A percentile compares a stretch with the other conserved stretches of the same genome.
These are phyloP conservation scores for Aspergillus diversus DNA, from an alignment of 495 filamentous ascomycete genomes.

Conservation along the genomic window DNA sequence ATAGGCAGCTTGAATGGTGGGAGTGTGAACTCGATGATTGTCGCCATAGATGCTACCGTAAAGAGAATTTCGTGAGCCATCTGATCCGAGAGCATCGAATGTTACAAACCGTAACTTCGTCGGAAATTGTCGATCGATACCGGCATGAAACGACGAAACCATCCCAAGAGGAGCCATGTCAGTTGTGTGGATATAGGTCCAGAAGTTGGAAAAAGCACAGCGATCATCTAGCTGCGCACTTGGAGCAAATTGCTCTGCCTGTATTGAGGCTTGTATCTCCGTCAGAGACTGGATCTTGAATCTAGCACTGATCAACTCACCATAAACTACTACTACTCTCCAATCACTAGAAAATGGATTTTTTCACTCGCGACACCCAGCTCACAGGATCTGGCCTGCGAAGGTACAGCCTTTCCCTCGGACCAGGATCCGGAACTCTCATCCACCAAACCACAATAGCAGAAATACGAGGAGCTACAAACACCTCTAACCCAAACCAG, in stretches of 20 bases:
- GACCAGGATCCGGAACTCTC: neutral
- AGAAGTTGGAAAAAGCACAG: slow-evolving; percentile 92
- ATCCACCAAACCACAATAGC: neutral
- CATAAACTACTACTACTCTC: too few species aligned
- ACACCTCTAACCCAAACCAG: neutral
- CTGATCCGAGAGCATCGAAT: slow-evolving; percentile 92
- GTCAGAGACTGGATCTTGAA: too few species aligned
- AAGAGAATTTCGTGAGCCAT: slow-evolving; percentile 97
- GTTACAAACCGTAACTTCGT: slow-evolving; percentile 71
- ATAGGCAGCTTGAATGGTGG: slow-evolving; percentile 94
- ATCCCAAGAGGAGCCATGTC: slow-evolving; percentile 79
- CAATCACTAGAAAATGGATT: too few species aligned
- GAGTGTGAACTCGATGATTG: slow-evolving; percentile 81
- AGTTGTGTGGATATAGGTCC: slow-evolving; percentile 85
- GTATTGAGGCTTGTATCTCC: slow-evolving; percentile 68
- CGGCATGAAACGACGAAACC: slow-evolving; percentile 66
- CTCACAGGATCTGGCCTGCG: too few species aligned
- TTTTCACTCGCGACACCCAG: too few species aligned
- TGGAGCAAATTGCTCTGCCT: slow-evolving; percentile 91
- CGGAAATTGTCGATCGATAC: slow-evolving; percentile 79
- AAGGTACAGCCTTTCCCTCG: too few species aligned
- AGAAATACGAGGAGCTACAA: neutral
- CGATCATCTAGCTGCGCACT: slow-evolving; percentile 90
- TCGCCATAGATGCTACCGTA: slow-evolving; percentile 81
- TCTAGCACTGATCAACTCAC: too few species aligned